Base-by-base conservation (phyloP, 78 protist species). In the Pelomyxa schiedti region DNA sequence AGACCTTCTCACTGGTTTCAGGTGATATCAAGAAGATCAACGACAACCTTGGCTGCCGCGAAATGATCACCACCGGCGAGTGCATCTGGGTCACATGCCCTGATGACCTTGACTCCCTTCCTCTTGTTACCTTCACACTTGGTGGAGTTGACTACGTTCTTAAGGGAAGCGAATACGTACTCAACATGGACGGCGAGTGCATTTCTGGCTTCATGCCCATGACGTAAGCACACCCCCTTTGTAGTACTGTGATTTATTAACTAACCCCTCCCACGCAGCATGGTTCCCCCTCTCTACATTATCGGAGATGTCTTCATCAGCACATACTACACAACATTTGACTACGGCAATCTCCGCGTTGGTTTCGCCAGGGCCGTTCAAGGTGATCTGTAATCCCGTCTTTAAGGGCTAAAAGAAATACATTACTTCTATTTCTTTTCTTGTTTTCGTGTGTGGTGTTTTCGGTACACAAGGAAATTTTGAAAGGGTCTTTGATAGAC, bases 221-320 rank as follows among this genome's bases (percentile, higher is more conserved):
- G 47, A 28, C 69, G 42, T 67, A 39, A 47, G 58, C 32, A 16
- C 58, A 16, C 58, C 58, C 58, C 24, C 71, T 22, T 9, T 9
- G 30, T 52, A n/a, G 24, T 52, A n/a, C 24, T 24, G 6, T 65
- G 37, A 39, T 66, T 66, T 39, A 39, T 0, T 66, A 66, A 66
- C 37, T 78, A 38, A 8, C 86, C 75, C 30, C 65, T 87, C 38
- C 84, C 92, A 36, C 78, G 86, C 30, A 68, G 74, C 24, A n/a
- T n/a, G n/a, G 76, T 67, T 38, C 87, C 86, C 24, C 85, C 81
- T 39, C 76, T 94, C 67, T 92, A 81, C 88, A 96, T 96, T 40
- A 76, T 96, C 0, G 99, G 99, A 32, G 99, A 96, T 70, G 95
- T 96, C 43, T 96, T 96, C 90, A 77, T 96, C 66, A 52, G 93